phyloP scores from a whole-genome alignment of 805 yeast genomes.

The Yamadazyma ubonensis region DNA sequence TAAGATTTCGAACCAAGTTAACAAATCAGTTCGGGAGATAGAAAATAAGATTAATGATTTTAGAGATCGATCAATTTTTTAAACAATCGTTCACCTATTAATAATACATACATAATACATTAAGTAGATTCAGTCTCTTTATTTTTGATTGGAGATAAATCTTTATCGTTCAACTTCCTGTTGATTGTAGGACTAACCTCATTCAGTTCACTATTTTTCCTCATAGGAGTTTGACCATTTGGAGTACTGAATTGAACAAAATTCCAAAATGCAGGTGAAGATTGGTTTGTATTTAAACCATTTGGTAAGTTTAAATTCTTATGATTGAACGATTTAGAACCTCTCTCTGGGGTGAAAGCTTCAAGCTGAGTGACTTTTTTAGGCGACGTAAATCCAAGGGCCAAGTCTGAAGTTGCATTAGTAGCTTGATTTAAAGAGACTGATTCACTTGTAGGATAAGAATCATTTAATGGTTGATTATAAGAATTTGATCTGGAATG shows the following conservation, averaged over 20 bases:
- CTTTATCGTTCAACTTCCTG: slow-evolving; percentile 23
- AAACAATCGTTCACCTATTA: slow-evolving; percentile 9
- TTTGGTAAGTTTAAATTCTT: slow-evolving; percentile 26
- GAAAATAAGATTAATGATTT: slow-evolving; percentile 53
- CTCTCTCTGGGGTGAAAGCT: slow-evolving; percentile 46
- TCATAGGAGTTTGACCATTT: slow-evolving; percentile 42
- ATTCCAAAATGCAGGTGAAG: slow-evolving; percentile 93
- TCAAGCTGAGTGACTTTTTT: slow-evolving; percentile 42
- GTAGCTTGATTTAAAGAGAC: slow-evolving; percentile 14
- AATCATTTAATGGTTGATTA: slow-evolving; percentile 17
- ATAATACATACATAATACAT: slow-evolving; percentile 9
- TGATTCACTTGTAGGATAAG: slow-evolving; percentile 9
- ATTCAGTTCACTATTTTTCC: slow-evolving; percentile 38
- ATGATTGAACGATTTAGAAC: slow-evolving; percentile 28
- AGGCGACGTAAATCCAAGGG: slow-evolving; percentile 41
- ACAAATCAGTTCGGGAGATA: slow-evolving; percentile 48
- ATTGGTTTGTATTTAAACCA: slow-evolving; percentile 45
- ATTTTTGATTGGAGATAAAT: slow-evolving; percentile 8
- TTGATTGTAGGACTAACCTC: slow-evolving; percentile 42
- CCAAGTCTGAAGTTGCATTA: slow-evolving; percentile 31
- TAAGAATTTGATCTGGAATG: slow-evolving; percentile 33
- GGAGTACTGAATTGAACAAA: slow-evolving; percentile 72
- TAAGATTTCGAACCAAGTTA: slow-evolving; percentile 41
- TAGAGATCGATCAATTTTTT: slow-evolving; percentile 43
- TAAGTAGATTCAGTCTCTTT: slow-evolving; percentile 10